These are phyloP conservation scores for Mycena epipterygia DNA, from an alignment of 768 basidiomycete genomes.

Conservation along the genomic window DNA sequence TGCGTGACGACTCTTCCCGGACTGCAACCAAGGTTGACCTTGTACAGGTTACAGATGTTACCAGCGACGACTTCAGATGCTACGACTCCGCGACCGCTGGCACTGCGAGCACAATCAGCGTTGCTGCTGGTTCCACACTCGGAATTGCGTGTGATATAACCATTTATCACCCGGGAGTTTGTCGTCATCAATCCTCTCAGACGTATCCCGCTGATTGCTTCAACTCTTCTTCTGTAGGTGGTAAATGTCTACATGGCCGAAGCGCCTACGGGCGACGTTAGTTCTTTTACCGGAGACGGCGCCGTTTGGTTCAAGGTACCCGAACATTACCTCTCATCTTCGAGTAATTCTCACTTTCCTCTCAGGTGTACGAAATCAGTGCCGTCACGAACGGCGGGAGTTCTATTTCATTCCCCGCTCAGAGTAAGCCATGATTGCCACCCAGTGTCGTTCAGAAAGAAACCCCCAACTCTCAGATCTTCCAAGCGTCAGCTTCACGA, in stretches of 20 bases:
- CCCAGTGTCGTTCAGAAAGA: not conserved
- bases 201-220: not conserved
- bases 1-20: conserved; percentile 36
- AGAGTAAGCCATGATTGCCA: conserved; percentile 42
- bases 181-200: conserved; percentile 18
- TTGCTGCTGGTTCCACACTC: conserved; percentile 59
- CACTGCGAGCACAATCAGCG: conserved; percentile 58
- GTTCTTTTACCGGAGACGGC: conserved; percentile 58
- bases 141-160: conserved; percentile 57
- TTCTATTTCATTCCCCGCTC: conserved; percentile 61
- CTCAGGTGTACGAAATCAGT: conserved; percentile 57
- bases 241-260: conserved; percentile 61
- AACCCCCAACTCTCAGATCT: conserved; percentile 33
- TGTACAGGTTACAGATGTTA: conserved; percentile 59
- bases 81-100: conserved; percentile 57
- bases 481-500: conserved; percentile 50
- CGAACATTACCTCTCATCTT: conserved; percentile 24
- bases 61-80: conserved; percentile 62
- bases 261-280: conserved; percentile 55
- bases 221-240: conserved; percentile 37
- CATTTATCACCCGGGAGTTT: conserved; percentile 65
- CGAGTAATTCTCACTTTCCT: not conserved
- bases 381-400: conserved; percentile 62
- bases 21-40: too few species aligned
- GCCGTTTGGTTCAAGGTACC: conserved; percentile 63